Base-by-base conservation (phyloP, 2,329 filamentous ascomycete genomes). In the Capronia epimyces region DNA sequence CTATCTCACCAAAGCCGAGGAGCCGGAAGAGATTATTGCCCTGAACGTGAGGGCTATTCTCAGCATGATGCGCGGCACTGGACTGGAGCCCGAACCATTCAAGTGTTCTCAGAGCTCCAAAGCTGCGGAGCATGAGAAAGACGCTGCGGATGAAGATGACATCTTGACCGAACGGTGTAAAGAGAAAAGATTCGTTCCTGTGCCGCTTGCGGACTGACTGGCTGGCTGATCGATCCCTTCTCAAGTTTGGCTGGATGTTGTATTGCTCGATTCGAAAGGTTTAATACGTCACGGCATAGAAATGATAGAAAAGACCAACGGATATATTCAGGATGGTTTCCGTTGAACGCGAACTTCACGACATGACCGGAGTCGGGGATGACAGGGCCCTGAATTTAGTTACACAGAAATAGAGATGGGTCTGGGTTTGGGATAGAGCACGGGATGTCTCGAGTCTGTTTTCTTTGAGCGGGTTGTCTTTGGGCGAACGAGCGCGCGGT, bases 1-100 rank as follows among this genome's bases (percentile, higher is more conserved):
- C 42, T 71, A 71, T 37, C 64, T 76, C 9, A 72, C 75, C 49
- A 75, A 76, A 49, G 74, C 73, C 0, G 70, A 63, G 15, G 62
- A 67, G 18, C 65, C 65, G 12, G 59, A 63, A 39, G 53, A 64
- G 39, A 65, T 61, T 6, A 56, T 67, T 49, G 39, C 53, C 18
- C 54, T 67, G 22, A 67, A 67, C 44, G 59, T 64, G 8, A 55
- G 63, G 15, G 65, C 65, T 10, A 61, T 65, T n/a, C 39, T 66
- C 46, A 54, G 52, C 10, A 40, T 57, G 7, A 62, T 62, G 56
- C 52, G 56, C n/a, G 53, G 53, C 18, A 16, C 21, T 6, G 59
- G 57, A 1, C 34, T 61, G 9, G 34, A 49, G 9, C 45, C 59
- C 27, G 49, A 55, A 10, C 40, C 22, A 6, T 45, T 50, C 7